Conservation (phyloP, 345 rosid genomes). For the Salix exigua region DNA sequence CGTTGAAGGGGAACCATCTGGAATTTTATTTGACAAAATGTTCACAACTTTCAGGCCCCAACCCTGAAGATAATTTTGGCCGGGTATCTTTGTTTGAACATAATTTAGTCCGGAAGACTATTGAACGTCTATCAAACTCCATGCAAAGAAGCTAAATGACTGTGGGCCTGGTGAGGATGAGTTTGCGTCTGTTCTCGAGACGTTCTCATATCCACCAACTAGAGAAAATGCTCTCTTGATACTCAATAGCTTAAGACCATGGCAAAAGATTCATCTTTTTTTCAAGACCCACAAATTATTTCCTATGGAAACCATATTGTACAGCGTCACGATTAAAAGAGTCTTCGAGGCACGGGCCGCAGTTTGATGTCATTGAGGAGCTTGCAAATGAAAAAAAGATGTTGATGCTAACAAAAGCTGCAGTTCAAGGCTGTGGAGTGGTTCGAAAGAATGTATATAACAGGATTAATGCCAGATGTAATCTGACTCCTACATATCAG, state of each 20-base stretch:
- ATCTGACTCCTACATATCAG: background rate
- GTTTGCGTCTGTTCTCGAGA: conserved; percentile 44
- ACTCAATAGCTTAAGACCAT: conserved; percentile 58
- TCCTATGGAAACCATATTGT: conserved; percentile 80
- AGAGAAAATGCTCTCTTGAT: conserved; percentile 67
- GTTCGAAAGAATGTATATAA: conserved; percentile 89
- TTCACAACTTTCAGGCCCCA: background rate
- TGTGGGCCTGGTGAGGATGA: conserved; percentile 45
- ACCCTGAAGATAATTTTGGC: background rate
- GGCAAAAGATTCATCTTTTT: conserved; percentile 70
- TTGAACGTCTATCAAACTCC: conserved; percentile 22
- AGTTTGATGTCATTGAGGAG: conserved; percentile 73
- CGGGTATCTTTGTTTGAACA: background rate
- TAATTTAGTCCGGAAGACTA: background rate
- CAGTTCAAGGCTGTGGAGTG: conserved; percentile 75
- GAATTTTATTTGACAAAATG: background rate
- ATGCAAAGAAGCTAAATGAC: conserved; percentile 66
- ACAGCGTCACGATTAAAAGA: conserved; percentile 79
- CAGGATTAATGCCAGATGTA: conserved; percentile 94
- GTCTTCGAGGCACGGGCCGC: conserved; percentile 72
- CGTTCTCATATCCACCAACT: conserved; percentile 51
- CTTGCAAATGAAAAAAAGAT: conserved; percentile 45
- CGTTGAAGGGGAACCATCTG: background rate
- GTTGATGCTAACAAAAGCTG: conserved; percentile 59
- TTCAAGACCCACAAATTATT: conserved; percentile 61